Evolutionary conservation across 164 flowering plant species (phyloP), one percentile per base, ranked within the genome.

Genomic region (Berberis thunbergii): DNA sequence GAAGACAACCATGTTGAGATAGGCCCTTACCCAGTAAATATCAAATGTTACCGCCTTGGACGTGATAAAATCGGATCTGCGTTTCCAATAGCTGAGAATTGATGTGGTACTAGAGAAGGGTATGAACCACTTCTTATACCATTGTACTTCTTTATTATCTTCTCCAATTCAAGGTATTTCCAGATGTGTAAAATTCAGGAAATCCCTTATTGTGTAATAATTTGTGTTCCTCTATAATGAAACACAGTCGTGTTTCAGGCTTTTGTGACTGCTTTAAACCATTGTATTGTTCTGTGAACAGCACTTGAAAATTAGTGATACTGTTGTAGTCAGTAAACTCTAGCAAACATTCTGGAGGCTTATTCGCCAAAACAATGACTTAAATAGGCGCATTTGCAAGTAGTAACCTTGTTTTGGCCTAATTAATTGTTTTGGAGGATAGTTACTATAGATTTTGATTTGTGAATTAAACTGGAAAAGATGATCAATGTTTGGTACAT

Each of bases 1-100:
- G 96, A 94, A 69, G 96, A 91, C 39, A 91, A 91, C 79, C 75
- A 78, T 55, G 64, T 94, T 48, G 82, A 87, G 68, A 73, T 91
- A 45, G 99, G 99, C 61, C 91, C 96, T 50, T 87, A 89, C 75
- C 66, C 83, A 11, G 96, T 94, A 46, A 89, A 91, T 65, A 81
- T 94, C 78, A 94, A 94, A 70, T 91, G 97, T 77, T 94, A 91
- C 70, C 87, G 91, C 12, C 63, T 76, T 26, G 89, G 95, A 53
- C 73, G 67, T 61, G 75, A 89, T 73, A 83, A 69, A 67, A 84
- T 94, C 53, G 96, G 99, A 1, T 87, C 97, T 1, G 96, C 69
- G 26, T 94, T 91, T 69, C 97, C 99, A 1, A 73, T 89, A 5
- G 89, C 97, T 5, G 86, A 86, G 57, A 60, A 57, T 62, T 81